Conservation (phyloP, 2,329 filamentous ascomycete genomes). For the Furcasterigmium furcatum region DNA sequence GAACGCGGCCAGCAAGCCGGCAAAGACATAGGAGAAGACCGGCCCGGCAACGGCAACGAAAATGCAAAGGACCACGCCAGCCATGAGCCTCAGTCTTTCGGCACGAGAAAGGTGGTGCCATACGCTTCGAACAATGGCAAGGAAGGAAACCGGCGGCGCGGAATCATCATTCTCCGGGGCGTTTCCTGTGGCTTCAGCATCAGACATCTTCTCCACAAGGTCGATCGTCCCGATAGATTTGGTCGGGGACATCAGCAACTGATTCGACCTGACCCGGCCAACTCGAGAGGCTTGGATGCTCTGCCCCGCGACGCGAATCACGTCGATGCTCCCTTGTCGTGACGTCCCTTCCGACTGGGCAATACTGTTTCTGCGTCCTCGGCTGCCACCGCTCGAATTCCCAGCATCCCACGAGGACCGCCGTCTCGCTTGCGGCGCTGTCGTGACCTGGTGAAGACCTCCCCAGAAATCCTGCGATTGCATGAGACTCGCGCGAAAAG, state of each 20-base stretch:
- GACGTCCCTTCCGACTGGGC: neutral
- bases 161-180: neutral
- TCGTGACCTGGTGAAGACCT: neutral
- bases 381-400: neutral
- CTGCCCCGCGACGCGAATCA: neutral
- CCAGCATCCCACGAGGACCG: neutral
- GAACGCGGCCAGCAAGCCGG: constrained; percentile 69
- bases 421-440: neutral
- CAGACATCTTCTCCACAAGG: neutral
- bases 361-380: neutral
- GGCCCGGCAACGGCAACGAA: constrained; percentile 67
- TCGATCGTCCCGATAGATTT: neutral
- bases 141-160: constrained; percentile 29
- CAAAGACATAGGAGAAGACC: constrained; percentile 72
- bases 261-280: neutral
- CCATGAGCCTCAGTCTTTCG: constrained; percentile 51
- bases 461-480: neutral
- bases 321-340: neutral
- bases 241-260: neutral
- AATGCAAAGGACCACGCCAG: constrained; percentile 59
- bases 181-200: neutral
- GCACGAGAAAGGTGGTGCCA: constrained; percentile 59
- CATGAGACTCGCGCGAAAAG: neutral
- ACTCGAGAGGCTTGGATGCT: neutral
- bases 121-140: constrained; percentile 30